Conservation (phyloP, 1,284 basidiomycete species). For the Ustilago crameri region DNA sequence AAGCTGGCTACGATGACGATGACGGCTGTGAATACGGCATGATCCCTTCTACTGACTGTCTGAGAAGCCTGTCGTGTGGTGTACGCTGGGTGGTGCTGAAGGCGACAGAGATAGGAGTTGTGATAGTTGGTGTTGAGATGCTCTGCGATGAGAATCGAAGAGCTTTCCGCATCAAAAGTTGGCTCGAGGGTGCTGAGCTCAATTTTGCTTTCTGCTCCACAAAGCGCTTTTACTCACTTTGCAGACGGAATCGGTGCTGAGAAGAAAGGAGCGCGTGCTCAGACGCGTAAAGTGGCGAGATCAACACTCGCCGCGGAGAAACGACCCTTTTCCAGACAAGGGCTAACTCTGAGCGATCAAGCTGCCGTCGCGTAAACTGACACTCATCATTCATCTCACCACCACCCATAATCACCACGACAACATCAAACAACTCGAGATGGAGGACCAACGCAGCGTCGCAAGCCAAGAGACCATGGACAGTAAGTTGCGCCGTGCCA, state of each 20-base stretch:
- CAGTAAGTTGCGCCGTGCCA: slow-evolving; percentile 49
- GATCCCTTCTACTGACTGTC: too few species aligned
- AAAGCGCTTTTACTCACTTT: slow-evolving; percentile 15
- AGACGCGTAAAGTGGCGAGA: slow-evolving; percentile 36
- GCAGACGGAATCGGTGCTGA: neutral
- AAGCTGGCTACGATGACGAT: neutral
- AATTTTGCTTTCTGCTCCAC: slow-evolving; percentile 14
- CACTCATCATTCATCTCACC: slow-evolving; percentile 4
- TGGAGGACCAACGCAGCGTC: slow-evolving; percentile 33
- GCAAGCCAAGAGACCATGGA: slow-evolving; percentile 34
- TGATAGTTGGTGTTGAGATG: neutral
- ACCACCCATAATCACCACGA: slow-evolving; percentile 8
- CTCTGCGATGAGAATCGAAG: neutral
- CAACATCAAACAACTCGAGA: neutral
- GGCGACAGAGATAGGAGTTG: neutral
- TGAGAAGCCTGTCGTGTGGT: too few species aligned
- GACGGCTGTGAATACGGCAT: neutral
- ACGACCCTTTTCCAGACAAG: neutral
- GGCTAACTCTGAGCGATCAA: neutral
- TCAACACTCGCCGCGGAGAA: slow-evolving; percentile 20
- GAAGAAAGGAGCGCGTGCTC: slow-evolving; percentile 3
- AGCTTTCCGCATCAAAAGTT: neutral
- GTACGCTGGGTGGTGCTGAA: neutral
- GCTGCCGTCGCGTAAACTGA: neutral
- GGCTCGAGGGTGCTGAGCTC: slow-evolving; percentile 1